Conservation (phyloP, 176 grass and related monocot species). For the Chrysopogon serrulatus region DNA sequence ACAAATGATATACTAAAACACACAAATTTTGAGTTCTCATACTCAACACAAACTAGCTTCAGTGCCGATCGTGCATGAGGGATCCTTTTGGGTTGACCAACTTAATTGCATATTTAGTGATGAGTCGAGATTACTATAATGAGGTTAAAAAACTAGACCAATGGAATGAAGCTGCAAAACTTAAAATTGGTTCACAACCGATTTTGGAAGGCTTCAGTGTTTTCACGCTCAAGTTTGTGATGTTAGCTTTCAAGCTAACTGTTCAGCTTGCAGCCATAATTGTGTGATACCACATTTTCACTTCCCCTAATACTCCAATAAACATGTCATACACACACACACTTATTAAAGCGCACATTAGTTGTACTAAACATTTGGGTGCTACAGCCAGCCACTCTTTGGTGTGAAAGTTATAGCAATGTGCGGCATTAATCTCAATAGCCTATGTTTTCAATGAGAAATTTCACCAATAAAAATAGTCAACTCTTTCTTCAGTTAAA, state of each 20-base stretch:
- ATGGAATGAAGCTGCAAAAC: not conserved
- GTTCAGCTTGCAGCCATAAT: not conserved
- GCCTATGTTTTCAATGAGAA: not conserved
- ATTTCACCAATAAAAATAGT: not conserved
- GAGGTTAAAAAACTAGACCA: not conserved
- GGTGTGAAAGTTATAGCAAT: not conserved
- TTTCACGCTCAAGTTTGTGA: not conserved
- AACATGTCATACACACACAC: not conserved
- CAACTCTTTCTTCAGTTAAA: not conserved
- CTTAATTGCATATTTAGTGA: not conserved
- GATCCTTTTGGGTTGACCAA: not conserved
- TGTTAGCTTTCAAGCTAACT: not conserved
- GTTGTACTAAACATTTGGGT: not conserved
- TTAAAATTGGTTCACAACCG: not conserved
- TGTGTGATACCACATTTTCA: not conserved
- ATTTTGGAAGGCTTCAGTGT: not conserved
- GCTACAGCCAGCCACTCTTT: not conserved
- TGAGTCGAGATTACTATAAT: not conserved
- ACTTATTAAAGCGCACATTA: not conserved
- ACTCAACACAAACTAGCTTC: not conserved
- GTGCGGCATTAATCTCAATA: not conserved
- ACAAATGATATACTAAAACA: slow-evolving; percentile 2
- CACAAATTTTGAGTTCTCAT: not conserved
- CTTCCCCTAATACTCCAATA: not conserved
- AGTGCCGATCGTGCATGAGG: not conserved